phyloP scores from a whole-genome alignment of 2,329 filamentous ascomycete genomes.

The Phialophora expanda region DNA sequence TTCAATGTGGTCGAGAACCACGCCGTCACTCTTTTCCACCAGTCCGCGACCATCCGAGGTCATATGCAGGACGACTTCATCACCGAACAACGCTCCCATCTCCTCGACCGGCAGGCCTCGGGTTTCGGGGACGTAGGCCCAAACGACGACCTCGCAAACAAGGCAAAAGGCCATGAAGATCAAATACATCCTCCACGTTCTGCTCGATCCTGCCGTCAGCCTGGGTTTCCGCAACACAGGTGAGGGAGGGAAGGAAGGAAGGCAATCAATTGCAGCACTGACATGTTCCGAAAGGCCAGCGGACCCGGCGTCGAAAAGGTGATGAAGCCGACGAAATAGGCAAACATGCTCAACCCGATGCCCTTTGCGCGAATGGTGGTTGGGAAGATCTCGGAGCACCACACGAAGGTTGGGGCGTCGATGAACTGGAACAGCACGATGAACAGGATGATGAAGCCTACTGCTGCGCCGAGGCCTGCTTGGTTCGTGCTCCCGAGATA shows the following conservation, averaged over 20 bases:
- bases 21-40: constrained; percentile 24
- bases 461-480: constrained; percentile 45
- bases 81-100: constrained; percentile 46
- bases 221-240: neutral
- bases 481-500: constrained; percentile 45
- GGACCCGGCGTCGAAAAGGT: constrained; percentile 27
- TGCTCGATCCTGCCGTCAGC: neutral
- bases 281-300: constrained; percentile 29
- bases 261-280: neutral
- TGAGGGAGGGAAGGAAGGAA: neutral
- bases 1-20: constrained; percentile 15
- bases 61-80: constrained; percentile 26
- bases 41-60: constrained; percentile 24
- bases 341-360: constrained; percentile 31
- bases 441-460: constrained; percentile 51
- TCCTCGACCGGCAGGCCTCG: constrained; percentile 44
- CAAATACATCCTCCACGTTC: constrained; percentile 39
- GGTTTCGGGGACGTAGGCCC: constrained; percentile 41
- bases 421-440: constrained; percentile 44
- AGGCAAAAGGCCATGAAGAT: constrained; percentile 33
- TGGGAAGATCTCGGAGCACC: constrained; percentile 34
- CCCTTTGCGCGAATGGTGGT: constrained; percentile 33
- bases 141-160: constrained; percentile 26
- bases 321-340: constrained; percentile 29
- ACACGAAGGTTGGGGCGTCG: constrained; percentile 55